A percentile compares a stretch with the other conserved stretches of the same genome.
Conservation (phyloP, 768 basidiomycete species). For the Clitopilus passeckerianus region DNA sequence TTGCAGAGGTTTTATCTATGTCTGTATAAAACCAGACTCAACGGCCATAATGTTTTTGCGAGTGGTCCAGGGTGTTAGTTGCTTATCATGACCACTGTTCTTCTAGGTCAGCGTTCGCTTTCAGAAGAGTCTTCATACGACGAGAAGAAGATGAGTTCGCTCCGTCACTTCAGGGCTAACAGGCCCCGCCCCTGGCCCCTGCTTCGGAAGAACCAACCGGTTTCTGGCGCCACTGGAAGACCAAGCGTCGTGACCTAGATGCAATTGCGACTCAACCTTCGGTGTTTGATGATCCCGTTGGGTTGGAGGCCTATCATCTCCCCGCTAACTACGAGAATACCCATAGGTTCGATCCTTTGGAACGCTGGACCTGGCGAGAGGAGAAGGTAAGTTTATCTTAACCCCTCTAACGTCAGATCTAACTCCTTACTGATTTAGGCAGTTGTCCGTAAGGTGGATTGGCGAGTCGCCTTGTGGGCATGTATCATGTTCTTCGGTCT, state of each 20-base stretch:
- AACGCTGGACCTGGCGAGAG: slow-evolving; percentile 70
- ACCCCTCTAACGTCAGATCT: neutral
- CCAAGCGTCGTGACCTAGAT: slow-evolving; percentile 33
- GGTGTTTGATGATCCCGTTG: slow-evolving; percentile 54
- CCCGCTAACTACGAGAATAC: slow-evolving; percentile 53
- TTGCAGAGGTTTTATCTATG: neutral
- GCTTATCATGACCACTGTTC: slow-evolving; percentile 13
- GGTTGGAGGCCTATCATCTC: slow-evolving; percentile 46
- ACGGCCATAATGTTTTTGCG: neutral
- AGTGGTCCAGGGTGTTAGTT: neutral
- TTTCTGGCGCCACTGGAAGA: slow-evolving; percentile 26
- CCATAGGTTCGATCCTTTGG: slow-evolving; percentile 59
- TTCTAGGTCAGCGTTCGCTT: slow-evolving; percentile 1
- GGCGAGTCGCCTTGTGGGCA: slow-evolving; percentile 56
- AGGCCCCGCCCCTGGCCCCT: slow-evolving; percentile 23
- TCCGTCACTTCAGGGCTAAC: slow-evolving; percentile 4
- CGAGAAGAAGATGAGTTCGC: slow-evolving; percentile 8
- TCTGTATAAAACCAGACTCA: neutral
- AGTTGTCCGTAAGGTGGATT: slow-evolving; percentile 57
- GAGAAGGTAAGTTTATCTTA: slow-evolving; percentile 38
- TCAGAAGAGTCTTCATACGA: slow-evolving; percentile 14
- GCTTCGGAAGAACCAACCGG: slow-evolving; percentile 18
- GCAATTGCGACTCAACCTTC: slow-evolving; percentile 56
- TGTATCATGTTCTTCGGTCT: slow-evolving; percentile 60
- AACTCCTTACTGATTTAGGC: slow-evolving; percentile 20